Percentiles rank a stretch among this genome's conserved stretches.
These are phyloP conservation scores for Hericium coralloides DNA, from an alignment of 768 basidiomycete genomes.

Conservation along the genomic window DNA sequence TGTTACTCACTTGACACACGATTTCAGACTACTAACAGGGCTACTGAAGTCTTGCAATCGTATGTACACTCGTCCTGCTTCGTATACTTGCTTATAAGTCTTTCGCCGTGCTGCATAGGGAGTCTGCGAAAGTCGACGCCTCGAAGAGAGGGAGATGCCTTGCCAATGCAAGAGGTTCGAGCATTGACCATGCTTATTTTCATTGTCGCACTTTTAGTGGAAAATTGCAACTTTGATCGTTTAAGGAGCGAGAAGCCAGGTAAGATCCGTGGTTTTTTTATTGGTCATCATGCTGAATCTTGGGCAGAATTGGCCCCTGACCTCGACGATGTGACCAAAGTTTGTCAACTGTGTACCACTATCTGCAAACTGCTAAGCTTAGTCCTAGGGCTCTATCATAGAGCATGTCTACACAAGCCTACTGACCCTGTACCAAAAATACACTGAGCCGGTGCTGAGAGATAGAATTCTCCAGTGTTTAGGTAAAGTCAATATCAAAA, in stretches of 20 bases:
- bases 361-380: neutral
- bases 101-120: no score
- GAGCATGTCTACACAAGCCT: slow-evolving; percentile 76
- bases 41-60: slow-evolving; percentile 83
- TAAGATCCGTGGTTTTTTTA: slow-evolving; percentile 23
- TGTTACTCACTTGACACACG: slow-evolving; percentile 79
- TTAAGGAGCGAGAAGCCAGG: slow-evolving; percentile 54
- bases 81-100: neutral
- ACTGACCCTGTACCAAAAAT: slow-evolving; percentile 63
- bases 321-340: slow-evolving; percentile 12
- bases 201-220: slow-evolving; percentile 78
- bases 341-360: neutral
- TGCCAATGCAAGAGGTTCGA: slow-evolving; percentile 31
- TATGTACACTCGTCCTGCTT: slow-evolving; percentile 23
- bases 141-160: no score
- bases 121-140: no score
- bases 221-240: slow-evolving; percentile 83
- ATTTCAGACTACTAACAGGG: slow-evolving; percentile 68
- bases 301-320: slow-evolving; percentile 8
- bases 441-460: slow-evolving; percentile 46
- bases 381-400: slow-evolving; percentile 55
- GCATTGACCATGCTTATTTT: slow-evolving; percentile 66
- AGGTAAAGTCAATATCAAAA: slow-evolving; percentile 38
- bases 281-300: neutral
- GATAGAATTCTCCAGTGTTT: slow-evolving; percentile 79